Evolutionary conservation across 768 basidiomycete species (phyloP), one percentile per base, ranked within the genome.

Genomic region (Suillus luteus): DNA sequence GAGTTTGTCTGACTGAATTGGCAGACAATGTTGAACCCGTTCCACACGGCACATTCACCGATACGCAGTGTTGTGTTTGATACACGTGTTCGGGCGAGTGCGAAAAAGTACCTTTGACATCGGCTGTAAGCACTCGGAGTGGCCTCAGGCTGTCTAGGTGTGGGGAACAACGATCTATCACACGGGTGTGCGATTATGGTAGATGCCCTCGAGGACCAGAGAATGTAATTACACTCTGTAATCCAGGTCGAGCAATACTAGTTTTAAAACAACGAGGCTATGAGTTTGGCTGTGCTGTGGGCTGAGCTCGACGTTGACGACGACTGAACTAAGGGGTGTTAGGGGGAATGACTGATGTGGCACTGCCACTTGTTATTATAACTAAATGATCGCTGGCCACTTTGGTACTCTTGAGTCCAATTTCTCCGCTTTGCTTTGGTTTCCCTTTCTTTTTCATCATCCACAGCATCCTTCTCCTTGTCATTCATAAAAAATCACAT

Each of bases 21-120:
- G 22, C 77, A 96, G 95, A 88, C 91, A 64, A 82, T 86, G 80
- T 62, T 97, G 76, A 99, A 97, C 71, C 96, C 97, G n/a, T 99
- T 99, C 79, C 93, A 98, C 70, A 93, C 91, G 4, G 90, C 92
- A 38, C 95, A 98, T 72, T 90, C 87, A 46, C 78, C 82, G 54
- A 94, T 99, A 69, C 85, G 88, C 62, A 95, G 91, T 73, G 72
- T 77, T 19, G 83, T 88, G 5, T 99, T 99, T 78, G 96, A 99
- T 73, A 80, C 80, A 6, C 85, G 92, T 49, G 90, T 99, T 1
- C 82, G 93, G 65, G 87, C 89, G 22, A 91, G 90, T 77, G 97
- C 96, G 59, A 92, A 89, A 78, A 92, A 90, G 80, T 79, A 93
- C 75, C 78, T 99, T 69, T 88, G 69, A 69, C 40, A 57, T 24